A percentile compares a stretch with the other conserved stretches of the same genome.
phyloP scores from a whole-genome alignment of 805 yeast genomes.

The Debaryomyces castellii region DNA sequence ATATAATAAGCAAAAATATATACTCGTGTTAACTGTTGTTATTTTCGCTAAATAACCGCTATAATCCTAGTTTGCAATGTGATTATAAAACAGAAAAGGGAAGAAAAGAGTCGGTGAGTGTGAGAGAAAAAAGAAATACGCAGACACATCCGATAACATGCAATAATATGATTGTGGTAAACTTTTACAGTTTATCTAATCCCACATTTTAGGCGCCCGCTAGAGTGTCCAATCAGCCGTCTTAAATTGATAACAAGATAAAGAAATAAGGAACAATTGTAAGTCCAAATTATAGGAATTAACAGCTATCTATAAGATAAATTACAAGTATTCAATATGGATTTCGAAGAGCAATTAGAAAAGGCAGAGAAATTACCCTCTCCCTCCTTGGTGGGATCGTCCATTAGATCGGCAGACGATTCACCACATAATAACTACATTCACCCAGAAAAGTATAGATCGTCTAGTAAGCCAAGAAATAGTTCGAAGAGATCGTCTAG shows the following conservation, averaged over 20 bases:
- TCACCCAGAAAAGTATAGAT: conserved; percentile 42
- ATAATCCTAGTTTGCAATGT: neutral
- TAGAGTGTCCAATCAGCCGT: neutral
- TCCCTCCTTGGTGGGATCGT: conserved; percentile 56
- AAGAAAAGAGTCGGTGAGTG: neutral
- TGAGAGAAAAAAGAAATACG: neutral
- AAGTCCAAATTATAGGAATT: neutral
- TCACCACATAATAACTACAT: conserved; percentile 44
- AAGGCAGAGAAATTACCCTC: conserved; percentile 46
- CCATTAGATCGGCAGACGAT: conserved; percentile 49
- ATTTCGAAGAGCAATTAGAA: conserved; percentile 53
- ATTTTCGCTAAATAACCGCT: conserved; percentile 1
- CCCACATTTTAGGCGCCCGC: neutral
- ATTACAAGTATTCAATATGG: conserved; percentile 29
- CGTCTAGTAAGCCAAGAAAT: conserved; percentile 9
- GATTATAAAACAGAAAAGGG: neutral
- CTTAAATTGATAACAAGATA: neutral
- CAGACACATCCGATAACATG: neutral
- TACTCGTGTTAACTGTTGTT: neutral
- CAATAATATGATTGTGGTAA: neutral
- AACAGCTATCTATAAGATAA: neutral
- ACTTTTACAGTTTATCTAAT: neutral
- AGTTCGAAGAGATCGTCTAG: conserved; percentile 17
- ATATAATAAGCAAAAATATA: neutral
- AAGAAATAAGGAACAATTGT: neutral